Evolutionary conservation across 257 asterid genomes (phyloP).

Genomic region (Handroanthus guayacan): DNA sequence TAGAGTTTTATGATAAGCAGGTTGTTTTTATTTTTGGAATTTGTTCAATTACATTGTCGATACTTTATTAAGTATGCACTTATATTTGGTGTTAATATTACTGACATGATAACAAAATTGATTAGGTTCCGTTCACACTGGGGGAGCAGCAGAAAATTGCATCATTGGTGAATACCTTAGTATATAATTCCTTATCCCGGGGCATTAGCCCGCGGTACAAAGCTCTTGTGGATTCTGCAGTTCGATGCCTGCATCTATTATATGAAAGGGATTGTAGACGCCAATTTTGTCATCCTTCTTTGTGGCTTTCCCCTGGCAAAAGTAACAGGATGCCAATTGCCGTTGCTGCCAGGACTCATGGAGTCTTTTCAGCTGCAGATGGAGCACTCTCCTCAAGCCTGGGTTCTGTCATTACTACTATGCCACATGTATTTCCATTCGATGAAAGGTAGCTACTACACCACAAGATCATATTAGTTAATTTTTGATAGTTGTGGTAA

Average conservation of each 20-base stretch:
- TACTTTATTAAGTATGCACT: slow-evolving; percentile 2
- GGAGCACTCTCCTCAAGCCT: slow-evolving; percentile 54
- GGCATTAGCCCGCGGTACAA: slow-evolving; percentile 50
- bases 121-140: slow-evolving; percentile 84
- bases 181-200: slow-evolving; percentile 72
- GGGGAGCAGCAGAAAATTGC: slow-evolving; percentile 87
- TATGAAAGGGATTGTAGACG: slow-evolving; percentile 96
- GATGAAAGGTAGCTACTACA: slow-evolving; percentile 77
- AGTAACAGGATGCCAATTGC: slow-evolving; percentile 86
- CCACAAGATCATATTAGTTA: slow-evolving; percentile 26
- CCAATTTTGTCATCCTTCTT: slow-evolving; percentile 81
- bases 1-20: slow-evolving; percentile 96
- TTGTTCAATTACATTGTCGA: slow-evolving; percentile 8
- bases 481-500: background rate
- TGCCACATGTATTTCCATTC: slow-evolving; percentile 93
- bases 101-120: slow-evolving; percentile 19
- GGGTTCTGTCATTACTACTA: slow-evolving; percentile 80
- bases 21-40: slow-evolving; percentile 46
- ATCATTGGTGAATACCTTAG: slow-evolving; percentile 77
- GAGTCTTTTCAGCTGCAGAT: slow-evolving; percentile 61
- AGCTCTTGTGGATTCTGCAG: slow-evolving; percentile 77
- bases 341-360: slow-evolving; percentile 94
- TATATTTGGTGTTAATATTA: slow-evolving; percentile 25
- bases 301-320: slow-evolving; percentile 97
- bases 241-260: slow-evolving; percentile 88